Evolutionary conservation across 257 asterid species (phyloP).

Genomic region (Scutellaria barbata): DNA sequence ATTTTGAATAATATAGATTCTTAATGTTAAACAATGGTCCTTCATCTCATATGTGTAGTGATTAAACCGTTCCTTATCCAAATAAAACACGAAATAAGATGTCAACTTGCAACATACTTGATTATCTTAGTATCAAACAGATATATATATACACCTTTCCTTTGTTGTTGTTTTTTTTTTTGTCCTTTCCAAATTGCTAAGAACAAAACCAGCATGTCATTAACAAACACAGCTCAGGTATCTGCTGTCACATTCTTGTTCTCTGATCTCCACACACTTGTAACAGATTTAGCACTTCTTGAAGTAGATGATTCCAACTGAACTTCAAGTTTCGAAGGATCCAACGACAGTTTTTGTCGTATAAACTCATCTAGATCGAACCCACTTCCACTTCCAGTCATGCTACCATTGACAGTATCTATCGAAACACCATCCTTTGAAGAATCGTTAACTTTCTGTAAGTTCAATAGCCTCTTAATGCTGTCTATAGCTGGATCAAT

Average conservation of each 20-base stretch:
- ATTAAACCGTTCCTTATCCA: no score
- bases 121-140: no score
- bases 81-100: no score
- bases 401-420: slow-evolving; percentile 17
- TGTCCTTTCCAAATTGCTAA: not conserved
- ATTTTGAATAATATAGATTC: no score
- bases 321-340: slow-evolving; percentile 71
- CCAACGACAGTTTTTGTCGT: slow-evolving; percentile 60
- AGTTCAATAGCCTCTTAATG: slow-evolving; percentile 68
- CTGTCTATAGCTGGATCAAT: slow-evolving; percentile 93
- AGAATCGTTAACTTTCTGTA: slow-evolving; percentile 41
- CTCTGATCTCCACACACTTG: slow-evolving; percentile 38
- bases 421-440: slow-evolving; percentile 25
- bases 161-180: no score
- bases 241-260: slow-evolving; percentile 31
- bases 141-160: no score
- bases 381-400: slow-evolving; percentile 42
- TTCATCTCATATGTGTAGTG: no score
- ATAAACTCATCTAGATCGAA: slow-evolving; percentile 74
- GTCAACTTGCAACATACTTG: no score
- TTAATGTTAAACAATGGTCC: no score
- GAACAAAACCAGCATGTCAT: not conserved
- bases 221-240: slow-evolving; percentile 24
- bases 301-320: slow-evolving; percentile 45
- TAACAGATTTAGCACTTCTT: slow-evolving; percentile 35